Percentiles rank a stretch among this genome's conserved stretches.
Evolutionary conservation across 345 rosid genomes (phyloP).

Genomic region (Geranium brycei): DNA sequence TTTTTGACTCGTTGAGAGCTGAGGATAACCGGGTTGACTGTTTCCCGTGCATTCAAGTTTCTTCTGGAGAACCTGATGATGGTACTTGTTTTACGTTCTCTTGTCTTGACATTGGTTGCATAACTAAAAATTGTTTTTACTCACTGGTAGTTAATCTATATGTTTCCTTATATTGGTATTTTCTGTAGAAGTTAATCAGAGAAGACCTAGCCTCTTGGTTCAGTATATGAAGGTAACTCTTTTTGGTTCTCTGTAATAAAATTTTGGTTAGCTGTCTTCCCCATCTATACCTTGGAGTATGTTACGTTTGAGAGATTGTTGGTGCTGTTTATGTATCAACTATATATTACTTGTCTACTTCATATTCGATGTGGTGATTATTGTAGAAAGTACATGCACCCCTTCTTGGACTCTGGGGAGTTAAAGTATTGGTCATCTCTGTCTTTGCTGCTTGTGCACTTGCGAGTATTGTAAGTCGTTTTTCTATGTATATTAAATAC

Average conservation of each 20-base stretch:
- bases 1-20: conserved; percentile 37
- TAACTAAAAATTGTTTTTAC: neutral
- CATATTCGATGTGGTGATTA: neutral
- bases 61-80: conserved; percentile 22
- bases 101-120: neutral
- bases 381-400: conserved; percentile 41
- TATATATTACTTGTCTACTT: neutral
- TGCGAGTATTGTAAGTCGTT: conserved; percentile 38
- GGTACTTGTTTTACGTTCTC: conserved; percentile 16
- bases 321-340: neutral
- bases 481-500: neutral
- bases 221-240: conserved; percentile 41
- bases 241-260: too few relatives aligned
- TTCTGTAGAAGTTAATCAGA: conserved; percentile 18
- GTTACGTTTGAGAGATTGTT: too few relatives aligned
- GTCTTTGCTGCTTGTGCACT: conserved; percentile 35
- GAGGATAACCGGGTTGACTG: conserved; percentile 48
- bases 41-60: conserved; percentile 34
- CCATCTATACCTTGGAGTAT: neutral
- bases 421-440: conserved; percentile 34
- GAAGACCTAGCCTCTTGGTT: conserved; percentile 32
- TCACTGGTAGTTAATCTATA: conserved; percentile 1
- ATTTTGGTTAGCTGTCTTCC: neutral
- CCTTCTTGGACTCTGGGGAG: conserved; percentile 36
- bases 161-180: conserved; percentile 1